Base-by-base conservation (phyloP, 305 asterid genomes). In the Withania somnifera region DNA sequence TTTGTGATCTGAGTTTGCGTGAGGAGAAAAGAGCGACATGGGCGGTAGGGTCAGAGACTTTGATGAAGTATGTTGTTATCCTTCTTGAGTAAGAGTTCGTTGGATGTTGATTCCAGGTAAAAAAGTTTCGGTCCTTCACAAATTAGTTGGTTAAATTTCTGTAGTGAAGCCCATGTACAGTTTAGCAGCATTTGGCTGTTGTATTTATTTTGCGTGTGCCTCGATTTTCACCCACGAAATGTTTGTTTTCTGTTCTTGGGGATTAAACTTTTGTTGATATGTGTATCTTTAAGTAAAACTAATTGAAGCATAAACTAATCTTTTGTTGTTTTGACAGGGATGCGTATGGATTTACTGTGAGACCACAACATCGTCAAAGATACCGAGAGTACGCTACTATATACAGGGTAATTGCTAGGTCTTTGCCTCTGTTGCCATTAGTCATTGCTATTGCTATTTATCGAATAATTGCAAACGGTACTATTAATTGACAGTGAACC, bases 41-140 rank as follows among this genome's bases (percentile, higher is more conserved):
- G 98, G 92, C 91, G 47, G 89, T 88, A 89, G 87, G 81, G 81
- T 88, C 86, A 58, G 80, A 83, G 68, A 85, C 84, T 66, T 86
- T 84, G 86, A 40, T 86, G 90, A 92, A 91, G 91, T 83, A 93
- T 95, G 98, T 93, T 95, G 98, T 86, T 95, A 87, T 93, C 98
- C 91, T 95, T 93, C 90, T 90, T 95, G 92, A 95, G 98, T 91
- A 95, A 91, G 92, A 97, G 98, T 86, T 79, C 89, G n/a, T 87
- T 93, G 90, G 89, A 90, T 84, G 95, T 89, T 86, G 98, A 93
- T 92, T 87, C 97, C 82, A 95, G 98, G 98, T 95, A 92, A 30
- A 71, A 51, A 13, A 66, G 54, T 17, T 32, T 42, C 22, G 34
- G 28, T 4, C 45, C 61, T 50, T 50, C 61, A 26, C 45, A 15